A percentile compares a stretch with the other conserved stretches of the same genome.
Conservation (phyloP, 305 asterid genomes). For the Fraxinus nigra region DNA sequence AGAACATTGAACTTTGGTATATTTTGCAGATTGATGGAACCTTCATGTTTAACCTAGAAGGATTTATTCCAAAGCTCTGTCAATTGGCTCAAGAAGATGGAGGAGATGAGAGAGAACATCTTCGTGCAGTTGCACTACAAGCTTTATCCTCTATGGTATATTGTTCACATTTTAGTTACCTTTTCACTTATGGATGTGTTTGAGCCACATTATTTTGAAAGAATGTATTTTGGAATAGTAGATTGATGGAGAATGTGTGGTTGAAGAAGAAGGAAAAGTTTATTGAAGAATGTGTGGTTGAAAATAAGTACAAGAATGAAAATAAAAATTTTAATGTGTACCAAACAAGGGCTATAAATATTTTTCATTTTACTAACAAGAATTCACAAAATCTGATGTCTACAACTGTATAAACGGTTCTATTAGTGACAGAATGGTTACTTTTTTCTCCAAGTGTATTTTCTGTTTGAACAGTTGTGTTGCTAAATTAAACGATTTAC, state of each 20-base stretch:
- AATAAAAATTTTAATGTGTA: too few relatives aligned
- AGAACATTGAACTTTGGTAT: conserved; percentile 24
- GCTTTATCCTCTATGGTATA: conserved; percentile 91
- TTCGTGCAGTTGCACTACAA: conserved; percentile 76
- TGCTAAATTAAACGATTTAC: neutral
- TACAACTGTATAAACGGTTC: neutral
- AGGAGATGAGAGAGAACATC: conserved; percentile 61
- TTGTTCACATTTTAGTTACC: conserved; percentile 14
- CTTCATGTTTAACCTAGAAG: conserved; percentile 92
- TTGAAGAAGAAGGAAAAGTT: too few relatives aligned
- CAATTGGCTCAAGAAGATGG: conserved; percentile 90
- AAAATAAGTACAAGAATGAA: too few relatives aligned
- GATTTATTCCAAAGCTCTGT: conserved; percentile 90
- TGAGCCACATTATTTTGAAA: too few relatives aligned
- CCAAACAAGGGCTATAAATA: neutral
- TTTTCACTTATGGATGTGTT: neutral
- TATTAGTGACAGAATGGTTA: neutral
- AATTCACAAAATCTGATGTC: neutral
- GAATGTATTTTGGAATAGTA: too few relatives aligned
- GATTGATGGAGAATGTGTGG: too few relatives aligned
- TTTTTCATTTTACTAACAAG: neutral
- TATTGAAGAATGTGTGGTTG: too few relatives aligned
- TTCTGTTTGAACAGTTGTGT: neutral
- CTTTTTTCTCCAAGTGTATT: neutral
- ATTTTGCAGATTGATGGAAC: conserved; percentile 82